Percentiles rank a stretch among this genome's conserved stretches.
These are phyloP conservation scores for Cystofilobasidium bisporidii DNA, from an alignment of 768 basidiomycete species.

Conservation along the genomic window DNA sequence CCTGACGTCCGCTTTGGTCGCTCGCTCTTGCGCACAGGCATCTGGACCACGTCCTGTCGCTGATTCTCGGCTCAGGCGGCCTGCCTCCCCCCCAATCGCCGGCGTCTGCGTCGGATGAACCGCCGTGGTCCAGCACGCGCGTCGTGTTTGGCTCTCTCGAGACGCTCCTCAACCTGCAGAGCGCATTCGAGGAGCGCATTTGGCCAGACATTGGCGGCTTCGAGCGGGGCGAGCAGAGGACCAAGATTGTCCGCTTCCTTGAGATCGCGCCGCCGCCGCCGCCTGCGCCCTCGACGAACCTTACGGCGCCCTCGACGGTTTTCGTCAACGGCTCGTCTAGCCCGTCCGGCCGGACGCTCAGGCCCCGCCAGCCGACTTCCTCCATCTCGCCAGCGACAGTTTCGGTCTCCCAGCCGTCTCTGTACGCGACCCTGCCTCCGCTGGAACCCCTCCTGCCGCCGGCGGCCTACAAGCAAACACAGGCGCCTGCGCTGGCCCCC, in stretches of 20 bases:
- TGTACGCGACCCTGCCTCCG: no score
- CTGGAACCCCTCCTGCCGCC: no score
- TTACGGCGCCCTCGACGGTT: no score
- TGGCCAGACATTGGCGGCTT: slow-evolving; percentile 78
- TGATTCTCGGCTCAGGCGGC: slow-evolving; percentile 76
- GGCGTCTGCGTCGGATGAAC: neutral
- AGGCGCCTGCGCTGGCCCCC: neutral
- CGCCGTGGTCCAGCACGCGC: slow-evolving; percentile 1
- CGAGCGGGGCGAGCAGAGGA: slow-evolving; percentile 43
- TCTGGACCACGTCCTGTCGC: slow-evolving; percentile 74
- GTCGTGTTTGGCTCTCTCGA: slow-evolving; percentile 32
- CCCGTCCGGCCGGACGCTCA: no score
- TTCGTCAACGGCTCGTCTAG: no score
- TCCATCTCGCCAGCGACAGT: no score
- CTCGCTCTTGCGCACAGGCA: slow-evolving; percentile 43
- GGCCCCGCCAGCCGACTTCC: no score
- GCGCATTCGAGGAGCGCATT: slow-evolving; percentile 62
- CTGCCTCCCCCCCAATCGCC: slow-evolving; percentile 52
- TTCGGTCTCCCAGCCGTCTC: no score
- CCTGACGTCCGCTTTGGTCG: no score
- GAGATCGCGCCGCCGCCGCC: neutral
- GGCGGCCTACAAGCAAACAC: no score
- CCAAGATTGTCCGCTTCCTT: neutral
- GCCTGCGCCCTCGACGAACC: neutral
- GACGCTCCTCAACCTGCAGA: slow-evolving; percentile 59